These are phyloP conservation scores for Lipomyces chichibuensis DNA, from an alignment of 805 yeast species.

Conservation along the genomic window DNA sequence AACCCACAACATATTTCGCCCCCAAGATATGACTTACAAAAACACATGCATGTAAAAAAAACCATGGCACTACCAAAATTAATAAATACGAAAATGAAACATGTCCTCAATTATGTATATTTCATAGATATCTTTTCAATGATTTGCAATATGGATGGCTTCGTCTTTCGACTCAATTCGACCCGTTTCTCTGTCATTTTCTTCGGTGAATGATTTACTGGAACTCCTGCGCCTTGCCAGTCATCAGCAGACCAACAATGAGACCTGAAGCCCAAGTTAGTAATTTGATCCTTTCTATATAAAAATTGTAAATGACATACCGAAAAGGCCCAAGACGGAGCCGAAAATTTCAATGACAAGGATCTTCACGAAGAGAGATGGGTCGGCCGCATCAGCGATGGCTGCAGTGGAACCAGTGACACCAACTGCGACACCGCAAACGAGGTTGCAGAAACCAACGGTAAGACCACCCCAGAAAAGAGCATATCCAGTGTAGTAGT, in stretches of 20 bases:
- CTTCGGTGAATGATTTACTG: constrained; percentile 26
- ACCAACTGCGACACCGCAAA: constrained; percentile 97
- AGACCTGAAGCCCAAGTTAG: constrained; percentile 45
- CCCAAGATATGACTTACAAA: constrained; percentile 34
- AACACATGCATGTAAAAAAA: constrained; percentile 21
- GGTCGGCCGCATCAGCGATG: constrained; percentile 95
- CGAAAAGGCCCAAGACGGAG: constrained; percentile 91
- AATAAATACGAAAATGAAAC: constrained; percentile 14
- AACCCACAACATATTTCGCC: constrained; percentile 34
- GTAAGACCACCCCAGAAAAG: constrained; percentile 98
- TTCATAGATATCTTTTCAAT: constrained; percentile 17
- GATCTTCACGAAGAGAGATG: constrained; percentile 91
- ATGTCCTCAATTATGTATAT: constrained; percentile 15
- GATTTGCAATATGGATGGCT: constrained; percentile 16
- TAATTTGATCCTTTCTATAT: neutral
- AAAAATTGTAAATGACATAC: constrained; percentile 42
- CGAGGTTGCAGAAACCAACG: constrained; percentile 88
- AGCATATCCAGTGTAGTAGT: constrained; percentile 91
- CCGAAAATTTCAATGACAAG: constrained; percentile 97
- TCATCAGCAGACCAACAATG: constrained; percentile 96
- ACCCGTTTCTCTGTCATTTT: constrained; percentile 3
- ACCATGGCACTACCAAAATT: constrained; percentile 28
- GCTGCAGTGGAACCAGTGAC: constrained; percentile 99
- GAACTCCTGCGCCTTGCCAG: constrained; percentile 90
- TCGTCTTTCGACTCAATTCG: constrained; percentile 6